Evolutionary conservation across 2,329 filamentous ascomycete genomes (phyloP).

Genomic region (Ilyonectria destructans): DNA sequence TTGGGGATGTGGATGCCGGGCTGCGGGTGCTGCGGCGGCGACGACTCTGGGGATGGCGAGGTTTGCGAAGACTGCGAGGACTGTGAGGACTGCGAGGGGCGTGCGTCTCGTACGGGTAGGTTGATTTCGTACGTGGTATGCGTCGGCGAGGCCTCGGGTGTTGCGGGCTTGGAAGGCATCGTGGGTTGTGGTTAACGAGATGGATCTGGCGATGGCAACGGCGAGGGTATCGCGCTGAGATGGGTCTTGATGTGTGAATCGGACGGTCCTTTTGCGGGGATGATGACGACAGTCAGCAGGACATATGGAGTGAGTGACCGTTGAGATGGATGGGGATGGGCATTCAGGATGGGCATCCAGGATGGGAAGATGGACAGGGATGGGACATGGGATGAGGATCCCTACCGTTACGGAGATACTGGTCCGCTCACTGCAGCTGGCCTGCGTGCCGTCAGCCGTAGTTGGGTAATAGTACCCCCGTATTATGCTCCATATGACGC

Average conservation of each 20-base stretch:
- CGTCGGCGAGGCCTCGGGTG: slow-evolving; percentile 41
- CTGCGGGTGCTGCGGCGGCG: background rate
- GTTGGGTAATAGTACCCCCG: too few relatives aligned
- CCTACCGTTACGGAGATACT: slow-evolving; percentile 10
- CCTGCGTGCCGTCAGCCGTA: too few relatives aligned
- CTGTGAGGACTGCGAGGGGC: background rate
- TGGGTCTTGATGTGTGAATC: slow-evolving; percentile 40
- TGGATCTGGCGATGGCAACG: slow-evolving; percentile 20
- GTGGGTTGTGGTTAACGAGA: slow-evolving; percentile 7
- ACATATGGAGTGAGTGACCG: too few relatives aligned
- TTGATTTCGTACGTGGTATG: slow-evolving; percentile 49
- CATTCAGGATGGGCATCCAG: too few relatives aligned
- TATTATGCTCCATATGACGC: too few relatives aligned
- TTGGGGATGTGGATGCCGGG: slow-evolving; percentile 56
- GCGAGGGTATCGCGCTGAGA: slow-evolving; percentile 30
- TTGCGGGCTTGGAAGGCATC: slow-evolving; percentile 29
- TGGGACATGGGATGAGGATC: background rate
- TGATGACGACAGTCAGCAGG: slow-evolving; percentile 36
- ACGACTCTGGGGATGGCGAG: slow-evolving; percentile 23
- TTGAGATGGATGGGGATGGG: too few relatives aligned
- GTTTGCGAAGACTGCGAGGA: slow-evolving; percentile 17
- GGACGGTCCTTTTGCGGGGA: slow-evolving; percentile 35
- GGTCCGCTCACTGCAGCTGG: background rate
- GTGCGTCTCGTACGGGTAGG: slow-evolving; percentile 41
- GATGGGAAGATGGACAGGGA: too few relatives aligned